Base-by-base conservation (phyloP, 306 rosid species). In the Vicia sativa region DNA sequence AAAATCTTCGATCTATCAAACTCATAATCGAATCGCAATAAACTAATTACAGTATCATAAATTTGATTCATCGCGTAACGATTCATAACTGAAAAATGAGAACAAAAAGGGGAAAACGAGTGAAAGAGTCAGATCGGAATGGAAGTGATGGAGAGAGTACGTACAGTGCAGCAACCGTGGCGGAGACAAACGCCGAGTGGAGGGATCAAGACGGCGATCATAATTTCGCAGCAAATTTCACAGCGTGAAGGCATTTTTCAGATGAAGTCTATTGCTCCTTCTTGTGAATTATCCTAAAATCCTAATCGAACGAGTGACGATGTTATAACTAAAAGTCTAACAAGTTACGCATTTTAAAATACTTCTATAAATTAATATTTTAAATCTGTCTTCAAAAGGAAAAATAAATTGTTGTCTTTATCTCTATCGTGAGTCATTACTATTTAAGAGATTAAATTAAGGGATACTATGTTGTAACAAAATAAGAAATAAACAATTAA, bases 141-240 rank as follows among this genome's bases (percentile, higher is more conserved):
- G 8, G 41, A 23, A 18, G 49, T 14, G 37, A 10, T 52, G 61
- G 9, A 63, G 21, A 26, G 10, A 15, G 14, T 0, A 43, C 77
- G 34, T 81, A 90, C 99, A 19, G 75, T 90, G 84, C 96, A 90
- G 68, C 96, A 90, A 13, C 96, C 96, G 63, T 90, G 96, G 54
- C 95, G 78, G 42, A 90, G 67, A 74, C 96, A 90, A 63, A 90
- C 96, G 2, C 96, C 96, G 13, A 90, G 0, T 0, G 96, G 96
- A 61, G 96, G 96, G 31, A 90, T 71, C 78, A 90, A 64, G 46
- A 90, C 16, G 0, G 96, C 96, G 78, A 90, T 74, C 74, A 90
- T 1, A 0, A 90, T 44, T 73, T 87, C 96, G 38, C 95, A 90
- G 84, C 68, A 82, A 58, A 90, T 78, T 56, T 67, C 96, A 48